These are phyloP conservation scores for Chloroidium sp. DNA, from an alignment of 163 green algal genomes.

Conservation along the genomic window DNA sequence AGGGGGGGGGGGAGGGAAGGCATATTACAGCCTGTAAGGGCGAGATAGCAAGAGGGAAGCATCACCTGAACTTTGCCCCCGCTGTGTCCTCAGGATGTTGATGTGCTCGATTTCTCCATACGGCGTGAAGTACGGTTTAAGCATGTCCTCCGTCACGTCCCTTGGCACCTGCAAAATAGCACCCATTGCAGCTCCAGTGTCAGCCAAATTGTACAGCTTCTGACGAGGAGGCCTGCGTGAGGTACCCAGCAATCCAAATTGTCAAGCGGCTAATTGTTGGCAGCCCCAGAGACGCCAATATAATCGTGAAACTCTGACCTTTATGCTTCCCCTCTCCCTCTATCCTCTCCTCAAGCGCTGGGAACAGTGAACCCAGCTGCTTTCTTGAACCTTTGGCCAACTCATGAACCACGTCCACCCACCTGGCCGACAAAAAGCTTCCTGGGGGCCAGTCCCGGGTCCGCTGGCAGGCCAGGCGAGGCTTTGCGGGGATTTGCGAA, in stretches of 20 bases:
- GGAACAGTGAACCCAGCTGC: neutral
- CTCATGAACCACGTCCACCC: neutral
- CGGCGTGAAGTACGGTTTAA: slow-evolving; percentile 60
- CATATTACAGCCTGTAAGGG: no score
- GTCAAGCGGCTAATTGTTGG: no score
- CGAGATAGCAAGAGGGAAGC: neutral
- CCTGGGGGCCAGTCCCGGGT: slow-evolving; percentile 65
- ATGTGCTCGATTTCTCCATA: slow-evolving; percentile 70
- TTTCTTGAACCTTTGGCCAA: neutral
- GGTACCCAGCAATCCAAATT: no score
- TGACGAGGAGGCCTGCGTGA: no score
- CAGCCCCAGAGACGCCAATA: no score
- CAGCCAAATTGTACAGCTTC: no score
- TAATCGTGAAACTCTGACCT: no score
- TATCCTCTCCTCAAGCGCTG: no score
- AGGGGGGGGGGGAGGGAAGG: neutral
- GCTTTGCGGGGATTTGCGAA: slow-evolving; percentile 70
- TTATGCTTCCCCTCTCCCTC: no score
- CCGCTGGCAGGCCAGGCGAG: slow-evolving; percentile 30
- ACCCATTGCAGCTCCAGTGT: no score
- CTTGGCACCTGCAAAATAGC: slow-evolving; percentile 52
- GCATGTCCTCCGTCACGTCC: slow-evolving; percentile 46
- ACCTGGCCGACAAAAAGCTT: slow-evolving; percentile 88
- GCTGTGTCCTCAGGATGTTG: slow-evolving; percentile 58
- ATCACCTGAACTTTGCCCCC: slow-evolving; percentile 36